phyloP scores from a whole-genome alignment of 2,329 filamentous ascomycete genomes.

The Penicillium sp. region DNA sequence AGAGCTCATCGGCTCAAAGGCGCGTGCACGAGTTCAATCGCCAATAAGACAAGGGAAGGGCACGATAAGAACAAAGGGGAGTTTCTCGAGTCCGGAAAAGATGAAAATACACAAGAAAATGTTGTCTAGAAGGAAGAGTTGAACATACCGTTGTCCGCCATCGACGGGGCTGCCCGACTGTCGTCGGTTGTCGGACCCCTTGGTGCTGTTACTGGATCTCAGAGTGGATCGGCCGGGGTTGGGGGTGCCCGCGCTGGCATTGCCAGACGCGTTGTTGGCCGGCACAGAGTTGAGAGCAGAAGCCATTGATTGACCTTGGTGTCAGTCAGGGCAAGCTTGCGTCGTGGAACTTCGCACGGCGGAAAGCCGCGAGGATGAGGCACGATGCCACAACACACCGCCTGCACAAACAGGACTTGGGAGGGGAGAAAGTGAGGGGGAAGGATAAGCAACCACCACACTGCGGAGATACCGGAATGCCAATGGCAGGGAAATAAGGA shows the following conservation, averaged over 20 bases:
- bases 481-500: constrained; percentile 9
- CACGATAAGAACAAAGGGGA: constrained; percentile 5
- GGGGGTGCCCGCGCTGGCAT: constrained; percentile 39
- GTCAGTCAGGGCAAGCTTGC: constrained; percentile 32
- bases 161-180: constrained; percentile 56
- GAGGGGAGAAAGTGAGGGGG: constrained; percentile 11
- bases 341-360: constrained; percentile 38
- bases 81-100: neutral
- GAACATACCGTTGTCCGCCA: constrained; percentile 53
- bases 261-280: constrained; percentile 39
- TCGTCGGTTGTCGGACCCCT: constrained; percentile 55
- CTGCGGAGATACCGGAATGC: constrained; percentile 3
- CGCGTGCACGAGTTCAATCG: constrained; percentile 15
- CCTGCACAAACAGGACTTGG: constrained; percentile 33
- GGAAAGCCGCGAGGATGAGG: constrained; percentile 34
- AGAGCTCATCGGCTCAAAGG: constrained; percentile 13
- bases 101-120: neutral
- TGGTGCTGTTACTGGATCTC: constrained; percentile 51
- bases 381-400: constrained; percentile 39
- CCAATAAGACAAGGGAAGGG: neutral
- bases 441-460: constrained; percentile 11
- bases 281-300: constrained; percentile 40
- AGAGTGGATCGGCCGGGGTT: constrained; percentile 45
- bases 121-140: constrained; percentile 2
- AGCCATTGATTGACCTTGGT: constrained; percentile 39